Evolutionary conservation across 1,139 yeast genomes (phyloP).

Genomic region (Candida glucosophila): DNA sequence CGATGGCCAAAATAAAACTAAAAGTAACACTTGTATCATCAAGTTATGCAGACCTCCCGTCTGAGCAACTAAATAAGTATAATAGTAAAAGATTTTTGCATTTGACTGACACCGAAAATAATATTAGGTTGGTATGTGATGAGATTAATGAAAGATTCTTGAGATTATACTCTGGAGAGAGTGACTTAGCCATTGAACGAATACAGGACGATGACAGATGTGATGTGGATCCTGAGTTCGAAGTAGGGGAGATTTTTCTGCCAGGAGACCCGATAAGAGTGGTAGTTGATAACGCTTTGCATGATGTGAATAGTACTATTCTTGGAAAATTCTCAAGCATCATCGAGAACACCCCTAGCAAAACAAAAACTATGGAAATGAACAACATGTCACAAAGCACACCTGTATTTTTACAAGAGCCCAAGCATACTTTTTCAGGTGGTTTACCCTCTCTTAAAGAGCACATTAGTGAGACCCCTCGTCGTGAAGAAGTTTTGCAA

Average conservation of each 20-base stretch:
- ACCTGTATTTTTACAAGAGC: constrained; percentile 15
- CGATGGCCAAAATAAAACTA: constrained; percentile 24
- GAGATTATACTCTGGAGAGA: constrained; percentile 57
- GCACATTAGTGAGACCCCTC: too few species aligned
- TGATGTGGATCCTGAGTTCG: constrained; percentile 71
- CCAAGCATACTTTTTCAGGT: too few species aligned
- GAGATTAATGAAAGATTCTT: constrained; percentile 45
- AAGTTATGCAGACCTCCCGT: constrained; percentile 9
- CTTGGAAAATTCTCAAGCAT: background rate
- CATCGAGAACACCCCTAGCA: constrained; percentile 4
- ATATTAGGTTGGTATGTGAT: constrained; percentile 37
- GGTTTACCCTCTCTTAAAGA: too few species aligned
- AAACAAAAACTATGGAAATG: constrained; percentile 3
- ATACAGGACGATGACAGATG: constrained; percentile 59
- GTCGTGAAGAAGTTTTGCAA: too few species aligned
- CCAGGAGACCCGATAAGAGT: constrained; percentile 49
- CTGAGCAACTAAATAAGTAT: constrained; percentile 8
- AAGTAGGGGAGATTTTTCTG: constrained; percentile 53
- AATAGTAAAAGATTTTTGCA: constrained; percentile 47
- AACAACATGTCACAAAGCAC: constrained; percentile 11
- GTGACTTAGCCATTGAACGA: constrained; percentile 41
- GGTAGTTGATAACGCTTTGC: constrained; percentile 33
- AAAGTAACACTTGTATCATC: constrained; percentile 33
- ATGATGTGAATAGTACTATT: constrained; percentile 1
- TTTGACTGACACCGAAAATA: constrained; percentile 39